Evolutionary conservation across 2,329 filamentous ascomycete species (phyloP), one percentile per base, ranked within the genome.

Genomic region (Sporothrix pseudoabietina): DNA sequence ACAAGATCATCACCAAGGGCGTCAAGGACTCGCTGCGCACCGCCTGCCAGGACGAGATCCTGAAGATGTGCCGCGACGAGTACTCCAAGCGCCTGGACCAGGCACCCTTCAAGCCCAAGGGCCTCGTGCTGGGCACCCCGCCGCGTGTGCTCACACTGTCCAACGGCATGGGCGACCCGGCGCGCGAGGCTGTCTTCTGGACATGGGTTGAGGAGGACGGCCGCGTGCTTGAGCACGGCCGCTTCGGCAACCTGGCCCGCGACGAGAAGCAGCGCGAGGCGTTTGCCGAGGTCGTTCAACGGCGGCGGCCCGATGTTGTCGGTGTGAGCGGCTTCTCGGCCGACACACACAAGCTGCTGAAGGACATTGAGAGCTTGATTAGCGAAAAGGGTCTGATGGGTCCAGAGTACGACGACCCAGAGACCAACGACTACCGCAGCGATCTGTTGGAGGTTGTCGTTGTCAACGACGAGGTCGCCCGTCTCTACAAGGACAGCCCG

Each of bases 381-480:
- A 89, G 89, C 76, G 90, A 93, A 75, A 91, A 93, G 79, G 88
- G 91, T 69, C 85, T 99, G 10, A 90, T 90, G 77, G 92, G 93
- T 3, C 89, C 92, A 16, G 89, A 93, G n/a, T 97, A 92, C 78
- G 90, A 94, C 70, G 93, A 97, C 76, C 84, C 86, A 1, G 92
- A 95, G n/a, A 89, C 89, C 39, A 89, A 89, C 72, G 91, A 94
- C 75, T 91, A 92, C 76, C 87, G 90, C 73, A 92, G 87, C 73
- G 94, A 97, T 78, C 89, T 89, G 12, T 85, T 99, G 41, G 95
- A 98, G 74, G 92, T 98, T 10, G 86, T 98, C 41, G 89, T 97
- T 72, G 92, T 98, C 75, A 98, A 98, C 78, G 96, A 99, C 78
- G 96, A 99, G 82, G 94, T 98, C 69, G 96, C 96, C n/a, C 90